Evolutionary conservation across 345 rosid species (phyloP).

Genomic region (Raphanus sativus): DNA sequence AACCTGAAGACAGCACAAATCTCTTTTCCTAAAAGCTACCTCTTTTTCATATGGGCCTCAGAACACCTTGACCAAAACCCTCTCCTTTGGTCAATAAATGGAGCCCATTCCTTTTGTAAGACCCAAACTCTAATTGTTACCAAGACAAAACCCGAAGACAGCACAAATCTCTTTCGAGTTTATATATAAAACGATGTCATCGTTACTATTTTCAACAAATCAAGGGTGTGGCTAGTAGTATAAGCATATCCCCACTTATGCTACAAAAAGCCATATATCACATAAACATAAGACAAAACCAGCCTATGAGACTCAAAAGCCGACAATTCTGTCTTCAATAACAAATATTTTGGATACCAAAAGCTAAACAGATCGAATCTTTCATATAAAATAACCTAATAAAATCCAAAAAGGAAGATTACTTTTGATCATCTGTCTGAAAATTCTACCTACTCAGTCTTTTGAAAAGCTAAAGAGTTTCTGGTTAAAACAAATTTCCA

Average conservation of each 20-base stretch:
- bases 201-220: too few species aligned
- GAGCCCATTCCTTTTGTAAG: too few species aligned
- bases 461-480: background rate
- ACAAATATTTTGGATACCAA: slow-evolving; percentile 25
- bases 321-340: slow-evolving; percentile 26
- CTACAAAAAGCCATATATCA: slow-evolving; percentile 3
- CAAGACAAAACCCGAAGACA: too few species aligned
- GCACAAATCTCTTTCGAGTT: background rate
- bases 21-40: background rate
- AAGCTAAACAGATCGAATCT: slow-evolving; percentile 27
- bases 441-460: slow-evolving; percentile 21
- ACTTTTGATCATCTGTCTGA: slow-evolving; percentile 22
- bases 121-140: too few species aligned
- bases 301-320: slow-evolving; percentile 9
- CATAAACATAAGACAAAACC: slow-evolving; percentile 24
- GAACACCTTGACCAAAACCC: too few species aligned
- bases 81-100: background rate
- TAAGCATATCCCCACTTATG: slow-evolving; percentile 20
- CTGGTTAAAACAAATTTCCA: background rate
- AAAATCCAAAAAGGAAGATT: slow-evolving; percentile 27
- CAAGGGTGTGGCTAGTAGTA: background rate
- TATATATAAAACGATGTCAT: background rate
- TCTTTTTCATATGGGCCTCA: too few species aligned
- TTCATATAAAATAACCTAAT: background rate
- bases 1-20: too few species aligned